phyloP scores from a whole-genome alignment of 106 monocot genomes.

The Phalaenopsis equestris region DNA sequence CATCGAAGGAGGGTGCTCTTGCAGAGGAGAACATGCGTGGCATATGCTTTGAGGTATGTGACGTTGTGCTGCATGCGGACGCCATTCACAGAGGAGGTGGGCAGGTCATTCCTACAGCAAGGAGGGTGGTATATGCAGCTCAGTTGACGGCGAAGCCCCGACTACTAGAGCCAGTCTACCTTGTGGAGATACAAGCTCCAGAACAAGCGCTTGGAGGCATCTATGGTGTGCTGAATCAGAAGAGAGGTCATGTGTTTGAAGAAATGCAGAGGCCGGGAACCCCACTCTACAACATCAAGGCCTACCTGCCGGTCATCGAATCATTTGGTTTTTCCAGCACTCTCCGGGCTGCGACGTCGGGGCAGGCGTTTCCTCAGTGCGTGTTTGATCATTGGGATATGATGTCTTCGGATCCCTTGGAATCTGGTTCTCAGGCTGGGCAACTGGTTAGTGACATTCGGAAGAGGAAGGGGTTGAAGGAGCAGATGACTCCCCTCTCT shows the following conservation, averaged over 20 bases:
- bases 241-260: slow-evolving; percentile 29
- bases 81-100: slow-evolving; percentile 42
- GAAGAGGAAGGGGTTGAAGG: slow-evolving; percentile 44
- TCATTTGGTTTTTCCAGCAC: slow-evolving; percentile 26
- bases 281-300: slow-evolving; percentile 33
- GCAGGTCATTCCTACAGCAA: slow-evolving; percentile 36
- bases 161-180: slow-evolving; percentile 37
- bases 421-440: slow-evolving; percentile 13
- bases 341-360: slow-evolving; percentile 29
- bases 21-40: slow-evolving; percentile 42
- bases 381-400: slow-evolving; percentile 41
- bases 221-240: slow-evolving; percentile 38
- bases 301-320: slow-evolving; percentile 30
- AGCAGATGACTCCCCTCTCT: slow-evolving; percentile 33
- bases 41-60: slow-evolving; percentile 37
- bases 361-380: slow-evolving; percentile 38
- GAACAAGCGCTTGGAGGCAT: slow-evolving; percentile 31
- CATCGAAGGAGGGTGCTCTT: slow-evolving; percentile 39
- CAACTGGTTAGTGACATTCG: slow-evolving; percentile 23
- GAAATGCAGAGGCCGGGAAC: slow-evolving; percentile 29
- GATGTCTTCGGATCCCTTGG: slow-evolving; percentile 25
- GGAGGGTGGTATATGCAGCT: slow-evolving; percentile 41
- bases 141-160: slow-evolving; percentile 39
- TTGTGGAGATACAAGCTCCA: slow-evolving; percentile 41
- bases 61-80: slow-evolving; percentile 35